Evolutionary conservation across 768 basidiomycete genomes (phyloP).

Genomic region (Harrya chromipes): DNA sequence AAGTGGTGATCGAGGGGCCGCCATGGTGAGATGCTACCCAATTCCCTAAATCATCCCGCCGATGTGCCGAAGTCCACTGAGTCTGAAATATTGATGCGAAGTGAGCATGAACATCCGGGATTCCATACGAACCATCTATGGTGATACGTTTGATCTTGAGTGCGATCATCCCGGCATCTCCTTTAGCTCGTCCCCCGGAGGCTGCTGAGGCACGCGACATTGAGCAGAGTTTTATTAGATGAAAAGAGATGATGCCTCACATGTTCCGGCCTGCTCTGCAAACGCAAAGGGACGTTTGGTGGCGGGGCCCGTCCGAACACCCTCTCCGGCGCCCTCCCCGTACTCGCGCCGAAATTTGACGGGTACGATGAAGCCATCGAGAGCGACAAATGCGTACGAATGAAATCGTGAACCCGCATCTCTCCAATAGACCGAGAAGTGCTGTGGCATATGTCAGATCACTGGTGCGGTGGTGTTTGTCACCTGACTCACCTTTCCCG

Average conservation of each 20-base stretch:
- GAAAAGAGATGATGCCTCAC: slow-evolving; percentile 28
- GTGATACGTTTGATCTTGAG: slow-evolving; percentile 45
- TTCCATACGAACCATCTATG: slow-evolving; percentile 22
- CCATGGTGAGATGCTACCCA: too few relatives aligned
- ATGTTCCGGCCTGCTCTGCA: slow-evolving; percentile 36
- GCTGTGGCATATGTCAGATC: slow-evolving; percentile 33
- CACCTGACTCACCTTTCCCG: slow-evolving; percentile 45
- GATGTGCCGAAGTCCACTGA: too few relatives aligned
- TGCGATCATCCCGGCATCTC: slow-evolving; percentile 50
- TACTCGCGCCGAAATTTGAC: slow-evolving; percentile 59
- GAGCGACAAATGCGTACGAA: slow-evolving; percentile 57
- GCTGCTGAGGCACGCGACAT: background rate
- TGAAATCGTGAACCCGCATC: slow-evolving; percentile 53
- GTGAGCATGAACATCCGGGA: too few relatives aligned
- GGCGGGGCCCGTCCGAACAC: slow-evolving; percentile 46
- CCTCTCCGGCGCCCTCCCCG: slow-evolving; percentile 52
- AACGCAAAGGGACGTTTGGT: slow-evolving; percentile 65
- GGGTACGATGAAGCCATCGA: slow-evolving; percentile 62
- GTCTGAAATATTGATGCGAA: too few relatives aligned
- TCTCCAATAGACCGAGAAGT: slow-evolving; percentile 61
- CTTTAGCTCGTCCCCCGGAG: slow-evolving; percentile 20
- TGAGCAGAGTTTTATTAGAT: background rate
- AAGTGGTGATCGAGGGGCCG: too few relatives aligned
- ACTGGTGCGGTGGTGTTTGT: background rate
- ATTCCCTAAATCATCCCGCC: too few relatives aligned